Conservation (phyloP, 2,329 filamentous ascomycete genomes). For the Fusarium armeniacum region DNA sequence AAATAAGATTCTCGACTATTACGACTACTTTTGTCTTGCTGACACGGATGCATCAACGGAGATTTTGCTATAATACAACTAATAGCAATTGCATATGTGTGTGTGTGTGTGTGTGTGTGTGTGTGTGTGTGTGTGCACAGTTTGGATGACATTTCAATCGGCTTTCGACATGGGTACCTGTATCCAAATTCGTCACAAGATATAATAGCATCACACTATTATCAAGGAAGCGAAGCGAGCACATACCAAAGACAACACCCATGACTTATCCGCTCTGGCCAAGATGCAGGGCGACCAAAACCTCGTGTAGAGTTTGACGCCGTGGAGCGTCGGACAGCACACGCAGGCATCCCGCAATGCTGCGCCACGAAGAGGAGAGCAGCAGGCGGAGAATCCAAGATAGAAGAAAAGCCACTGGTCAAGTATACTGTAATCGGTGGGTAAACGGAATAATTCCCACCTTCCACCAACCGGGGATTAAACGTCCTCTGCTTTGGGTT, state of each 20-base stretch:
- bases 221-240: constrained; percentile 14
- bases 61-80: constrained; percentile 6
- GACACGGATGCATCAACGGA: constrained; percentile 10
- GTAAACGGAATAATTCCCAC: constrained; percentile 27
- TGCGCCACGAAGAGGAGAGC: constrained; percentile 27
- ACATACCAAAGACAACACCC: constrained; percentile 39
- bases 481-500: constrained; percentile 10
- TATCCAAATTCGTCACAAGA: constrained; percentile 18
- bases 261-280: constrained; percentile 14
- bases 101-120: constrained; percentile 4
- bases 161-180: constrained; percentile 27
- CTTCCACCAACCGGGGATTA: constrained; percentile 35
- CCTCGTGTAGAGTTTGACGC: constrained; percentile 43
- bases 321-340: constrained; percentile 43
- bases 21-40: constrained; percentile 7
- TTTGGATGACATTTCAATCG: constrained; percentile 10
- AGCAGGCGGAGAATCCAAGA: background rate
- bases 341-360: constrained; percentile 28
- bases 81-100: constrained; percentile 9
- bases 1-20: constrained; percentile 20
- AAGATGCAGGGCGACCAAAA: constrained; percentile 30
- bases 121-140: constrained; percentile 10
- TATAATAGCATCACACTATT: constrained; percentile 41
- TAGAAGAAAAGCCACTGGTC: background rate
- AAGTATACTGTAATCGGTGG: constrained; percentile 20